Conservation (phyloP, 1,284 basidiomycete species). For the Apiotrichum gracile region DNA sequence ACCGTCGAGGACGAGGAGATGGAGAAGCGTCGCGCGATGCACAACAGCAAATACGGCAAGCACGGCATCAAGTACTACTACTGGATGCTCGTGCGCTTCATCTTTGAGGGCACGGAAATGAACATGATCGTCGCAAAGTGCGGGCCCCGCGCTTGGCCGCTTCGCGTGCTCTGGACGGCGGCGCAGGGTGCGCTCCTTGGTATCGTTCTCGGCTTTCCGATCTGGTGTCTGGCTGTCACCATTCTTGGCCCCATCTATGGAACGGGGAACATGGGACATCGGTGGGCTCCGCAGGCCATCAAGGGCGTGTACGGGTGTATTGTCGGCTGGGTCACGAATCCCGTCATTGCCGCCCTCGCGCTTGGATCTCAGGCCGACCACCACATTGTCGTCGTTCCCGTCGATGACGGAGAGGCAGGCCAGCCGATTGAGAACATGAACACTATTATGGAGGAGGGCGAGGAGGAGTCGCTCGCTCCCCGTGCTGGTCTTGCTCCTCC, state of each 20-base stretch:
- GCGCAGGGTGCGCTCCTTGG: conserved; percentile 43
- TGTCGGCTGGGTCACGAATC: conserved; percentile 46
- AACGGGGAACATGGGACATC: conserved; percentile 35
- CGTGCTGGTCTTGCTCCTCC: neutral
- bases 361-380: conserved; percentile 46
- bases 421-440: conserved; percentile 1
- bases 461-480: neutral
- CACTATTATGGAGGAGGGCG: conserved; percentile 1
- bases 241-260: conserved; percentile 46
- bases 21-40: conserved; percentile 1
- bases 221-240: conserved; percentile 43
- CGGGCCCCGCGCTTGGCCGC: conserved; percentile 22
- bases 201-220: conserved; percentile 43
- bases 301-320: conserved; percentile 45
- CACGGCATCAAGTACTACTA: conserved; percentile 29
- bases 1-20: conserved; percentile 1
- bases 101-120: conserved; percentile 47
- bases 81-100: conserved; percentile 44
- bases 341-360: conserved; percentile 44
- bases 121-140: conserved; percentile 38
- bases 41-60: neutral
- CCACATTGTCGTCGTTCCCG: conserved; percentile 37
- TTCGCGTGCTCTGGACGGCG: conserved; percentile 37
- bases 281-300: conserved; percentile 47
- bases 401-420: conserved; percentile 13